These are phyloP conservation scores for Fusarium palustre DNA, from an alignment of 2,329 filamentous ascomycete species.

Conservation along the genomic window DNA sequence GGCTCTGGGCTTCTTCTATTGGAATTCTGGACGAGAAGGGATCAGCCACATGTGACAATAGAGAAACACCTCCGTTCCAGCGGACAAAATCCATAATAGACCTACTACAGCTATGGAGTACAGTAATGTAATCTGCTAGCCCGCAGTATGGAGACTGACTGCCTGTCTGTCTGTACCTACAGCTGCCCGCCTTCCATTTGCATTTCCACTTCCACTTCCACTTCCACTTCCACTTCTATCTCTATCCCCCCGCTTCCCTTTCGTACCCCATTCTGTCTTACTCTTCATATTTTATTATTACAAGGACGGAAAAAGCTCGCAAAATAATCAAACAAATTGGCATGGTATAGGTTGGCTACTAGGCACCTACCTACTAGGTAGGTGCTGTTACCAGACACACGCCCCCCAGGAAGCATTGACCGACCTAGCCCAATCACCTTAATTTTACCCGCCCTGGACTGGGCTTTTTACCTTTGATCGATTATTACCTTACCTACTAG, in stretches of 20 bases:
- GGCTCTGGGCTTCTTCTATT: conserved; percentile 35
- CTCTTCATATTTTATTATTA: not conserved
- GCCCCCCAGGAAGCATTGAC: conserved; percentile 5
- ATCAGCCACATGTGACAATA: conserved; percentile 26
- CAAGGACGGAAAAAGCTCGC: not conserved
- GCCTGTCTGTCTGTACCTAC: not conserved
- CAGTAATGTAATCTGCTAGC: too few relatives aligned
- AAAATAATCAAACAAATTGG: conserved; percentile 23
- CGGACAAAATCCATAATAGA: not conserved
- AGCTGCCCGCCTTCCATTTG: not conserved
- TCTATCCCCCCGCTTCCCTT: not conserved
- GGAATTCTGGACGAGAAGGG: conserved; percentile 36
- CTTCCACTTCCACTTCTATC: not conserved
- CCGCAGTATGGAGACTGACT: too few relatives aligned
- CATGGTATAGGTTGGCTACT: conserved; percentile 1
- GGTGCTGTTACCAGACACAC: not conserved
- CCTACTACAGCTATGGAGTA: too few relatives aligned
- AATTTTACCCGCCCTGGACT: conserved; percentile 30
- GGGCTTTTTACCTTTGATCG: not conserved
- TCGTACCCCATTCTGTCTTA: not conserved
- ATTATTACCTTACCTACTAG: conserved; percentile 3
- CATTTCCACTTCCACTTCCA: not conserved
- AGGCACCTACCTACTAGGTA: too few relatives aligned
- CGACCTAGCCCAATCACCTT: conserved; percentile 15
- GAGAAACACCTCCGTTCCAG: conserved; percentile 5